These are phyloP conservation scores for Alternaria burnsii DNA, from an alignment of 2,329 filamentous ascomycete genomes.

Conservation along the genomic window DNA sequence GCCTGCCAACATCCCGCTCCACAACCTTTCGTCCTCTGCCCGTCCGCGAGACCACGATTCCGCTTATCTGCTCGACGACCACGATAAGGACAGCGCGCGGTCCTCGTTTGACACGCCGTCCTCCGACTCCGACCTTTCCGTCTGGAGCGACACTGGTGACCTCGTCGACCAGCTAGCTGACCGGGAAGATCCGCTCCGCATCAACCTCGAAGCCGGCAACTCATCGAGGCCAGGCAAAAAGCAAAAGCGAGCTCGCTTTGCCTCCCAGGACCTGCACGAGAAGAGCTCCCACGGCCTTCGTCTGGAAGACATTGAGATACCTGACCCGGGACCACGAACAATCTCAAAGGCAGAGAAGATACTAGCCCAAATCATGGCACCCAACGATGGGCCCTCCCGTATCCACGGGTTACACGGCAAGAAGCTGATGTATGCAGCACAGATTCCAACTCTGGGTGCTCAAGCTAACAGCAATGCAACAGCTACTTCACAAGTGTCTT, in stretches of 20 bases:
- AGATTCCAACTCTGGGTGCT: background rate
- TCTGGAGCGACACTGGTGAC: slow-evolving; percentile 95
- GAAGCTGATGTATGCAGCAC: slow-evolving; percentile 77
- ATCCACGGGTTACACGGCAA: slow-evolving; percentile 95
- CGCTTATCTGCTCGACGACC: slow-evolving; percentile 52
- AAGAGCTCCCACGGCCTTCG: slow-evolving; percentile 59
- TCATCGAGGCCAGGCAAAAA: slow-evolving; percentile 55
- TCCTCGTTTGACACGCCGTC: slow-evolving; percentile 65
- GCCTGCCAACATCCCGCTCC: slow-evolving; percentile 88
- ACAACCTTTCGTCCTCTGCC: slow-evolving; percentile 68
- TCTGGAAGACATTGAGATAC: slow-evolving; percentile 82
- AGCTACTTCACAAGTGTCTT: slow-evolving; percentile 96
- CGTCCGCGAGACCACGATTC: slow-evolving; percentile 52
- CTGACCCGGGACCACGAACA: slow-evolving; percentile 69
- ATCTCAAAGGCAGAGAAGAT: slow-evolving; percentile 74
- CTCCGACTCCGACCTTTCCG: slow-evolving; percentile 73
- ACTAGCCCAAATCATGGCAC: slow-evolving; percentile 85
- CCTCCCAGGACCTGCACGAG: slow-evolving; percentile 56
- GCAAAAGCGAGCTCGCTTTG: slow-evolving; percentile 76
- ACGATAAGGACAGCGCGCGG: slow-evolving; percentile 61
- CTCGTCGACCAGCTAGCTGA: slow-evolving; percentile 89
- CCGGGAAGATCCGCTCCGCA: slow-evolving; percentile 81
- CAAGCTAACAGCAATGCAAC: slow-evolving; percentile 23
- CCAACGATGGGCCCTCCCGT: slow-evolving; percentile 72
- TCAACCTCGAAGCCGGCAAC: slow-evolving; percentile 71